Evolutionary conservation across 2,329 filamentous ascomycete genomes (phyloP), one percentile per base, ranked within the genome.

Genomic region (Monosporascus cannonballus): DNA sequence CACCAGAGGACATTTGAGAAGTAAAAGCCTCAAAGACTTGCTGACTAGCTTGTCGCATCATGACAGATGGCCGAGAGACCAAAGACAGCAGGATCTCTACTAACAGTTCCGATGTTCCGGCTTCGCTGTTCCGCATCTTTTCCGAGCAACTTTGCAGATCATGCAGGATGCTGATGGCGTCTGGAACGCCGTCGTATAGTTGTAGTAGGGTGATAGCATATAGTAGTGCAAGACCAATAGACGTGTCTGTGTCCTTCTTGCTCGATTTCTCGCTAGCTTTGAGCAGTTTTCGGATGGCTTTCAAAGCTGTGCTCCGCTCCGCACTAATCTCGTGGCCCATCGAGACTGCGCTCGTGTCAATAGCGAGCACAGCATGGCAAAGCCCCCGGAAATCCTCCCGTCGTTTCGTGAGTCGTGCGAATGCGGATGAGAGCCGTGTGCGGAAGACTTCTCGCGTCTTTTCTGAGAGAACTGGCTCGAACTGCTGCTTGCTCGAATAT

Each of bases 1-100:
- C 89, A 52, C 87, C 82, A 5, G 78, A 75, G 1, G 87, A 90
- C 54, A 97, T 80, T 51, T 89, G 82, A 15, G 81, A 73, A 3
- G 89, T 87, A 67, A 96, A 96, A 1, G 86, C 84, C 24, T 86
- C 81, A 66, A 97, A 97, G 0, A 96, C 91, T 63, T 94, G 88
- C 65, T 93, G 86, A 6, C 90, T 90, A 50, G 95, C 86, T 61
- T 92, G 90, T 30, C 90, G 84, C 74, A 96, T 89, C 49, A 97
- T 76, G 9, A 86, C 83, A 1, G 92, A 96, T 3, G 87, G 89
- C 56, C 90, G 90, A 0, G 91, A 89, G 2, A 95, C 82, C 72
- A 97, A 90, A 50, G 90, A 89, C n/a, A 97, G 76, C 7, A 99
- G 71, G 49, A 97, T 88, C 64, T 97, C 94, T 2, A 96, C 84